A percentile compares a stretch with the other conserved stretches of the same genome.
Evolutionary conservation across 192 early-diverging fungal species (phyloP).

Genomic region (Chytriomyces sp.): DNA sequence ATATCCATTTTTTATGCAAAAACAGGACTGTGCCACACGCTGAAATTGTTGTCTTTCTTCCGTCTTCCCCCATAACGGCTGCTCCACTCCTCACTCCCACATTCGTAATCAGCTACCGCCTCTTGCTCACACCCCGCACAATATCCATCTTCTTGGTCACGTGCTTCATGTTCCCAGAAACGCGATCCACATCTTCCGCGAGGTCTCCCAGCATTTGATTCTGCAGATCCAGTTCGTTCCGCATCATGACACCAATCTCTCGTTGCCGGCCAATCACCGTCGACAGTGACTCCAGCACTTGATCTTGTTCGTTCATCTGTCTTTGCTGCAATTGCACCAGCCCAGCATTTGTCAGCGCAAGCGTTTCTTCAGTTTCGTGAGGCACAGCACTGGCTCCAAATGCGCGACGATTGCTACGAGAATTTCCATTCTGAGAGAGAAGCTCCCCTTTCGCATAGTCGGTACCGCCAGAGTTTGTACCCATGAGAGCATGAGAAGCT

Average conservation of each 20-base stretch:
- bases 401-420: constrained; percentile 52
- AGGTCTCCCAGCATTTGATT: constrained; percentile 87
- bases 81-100: neutral
- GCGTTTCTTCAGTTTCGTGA: constrained; percentile 80
- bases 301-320: constrained; percentile 84
- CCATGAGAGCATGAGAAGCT: neutral
- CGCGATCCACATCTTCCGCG: constrained; percentile 78
- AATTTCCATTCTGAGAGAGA: neutral
- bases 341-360: constrained; percentile 74
- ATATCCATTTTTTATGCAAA: neutral
- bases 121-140: constrained; percentile 38
- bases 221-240: constrained; percentile 89
- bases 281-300: constrained; percentile 74
- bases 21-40: neutral
- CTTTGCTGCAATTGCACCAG: constrained; percentile 77
- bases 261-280: constrained; percentile 80
- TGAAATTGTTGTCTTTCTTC: neutral
- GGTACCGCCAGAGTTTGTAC: neutral
- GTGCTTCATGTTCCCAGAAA: constrained; percentile 72
- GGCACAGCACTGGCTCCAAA: constrained; percentile 69
- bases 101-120: neutral
- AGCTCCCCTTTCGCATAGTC: neutral
- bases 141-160: constrained; percentile 82
- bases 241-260: constrained; percentile 85
- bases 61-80: neutral